These are phyloP conservation scores for Nephelium lappaceum DNA, from an alignment of 345 rosid species.

Conservation along the genomic window DNA sequence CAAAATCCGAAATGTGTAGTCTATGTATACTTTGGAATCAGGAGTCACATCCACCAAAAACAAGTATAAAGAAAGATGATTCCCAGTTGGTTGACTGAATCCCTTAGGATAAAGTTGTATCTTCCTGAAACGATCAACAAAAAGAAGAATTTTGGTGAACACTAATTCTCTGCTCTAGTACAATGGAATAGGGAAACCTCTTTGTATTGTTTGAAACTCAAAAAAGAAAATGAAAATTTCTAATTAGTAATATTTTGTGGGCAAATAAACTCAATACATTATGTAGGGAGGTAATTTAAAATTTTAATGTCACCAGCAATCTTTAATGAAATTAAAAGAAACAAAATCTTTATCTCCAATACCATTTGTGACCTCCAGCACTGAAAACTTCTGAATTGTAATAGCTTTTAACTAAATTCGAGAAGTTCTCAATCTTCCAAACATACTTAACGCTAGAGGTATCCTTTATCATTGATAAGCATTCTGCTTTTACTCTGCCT, in stretches of 20 bases:
- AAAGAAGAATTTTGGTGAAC: not conserved
- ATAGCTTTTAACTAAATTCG: constrained; percentile 14
- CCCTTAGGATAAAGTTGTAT: constrained; percentile 42
- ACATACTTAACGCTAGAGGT: constrained; percentile 7
- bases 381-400: constrained; percentile 26
- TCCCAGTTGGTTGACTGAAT: constrained; percentile 23
- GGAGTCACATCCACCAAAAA: constrained; percentile 28
- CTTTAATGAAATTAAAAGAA: not conserved
- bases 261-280: too few species aligned
- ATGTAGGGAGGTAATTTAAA: too few species aligned
- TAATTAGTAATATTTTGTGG: too few species aligned
- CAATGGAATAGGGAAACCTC: too few species aligned
- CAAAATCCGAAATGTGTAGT: constrained; percentile 30
- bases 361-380: constrained; percentile 43
- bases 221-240: too few species aligned
- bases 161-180: not conserved
- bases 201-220: too few species aligned
- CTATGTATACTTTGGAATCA: constrained; percentile 32
- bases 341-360: not conserved
- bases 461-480: constrained; percentile 32
- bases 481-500: constrained; percentile 37
- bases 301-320: too few species aligned
- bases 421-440: constrained; percentile 47
- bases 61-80: constrained; percentile 33
- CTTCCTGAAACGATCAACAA: constrained; percentile 33